phyloP scores from a whole-genome alignment of 192 early-diverging fungal species.

The Backusella psychrophila region DNA sequence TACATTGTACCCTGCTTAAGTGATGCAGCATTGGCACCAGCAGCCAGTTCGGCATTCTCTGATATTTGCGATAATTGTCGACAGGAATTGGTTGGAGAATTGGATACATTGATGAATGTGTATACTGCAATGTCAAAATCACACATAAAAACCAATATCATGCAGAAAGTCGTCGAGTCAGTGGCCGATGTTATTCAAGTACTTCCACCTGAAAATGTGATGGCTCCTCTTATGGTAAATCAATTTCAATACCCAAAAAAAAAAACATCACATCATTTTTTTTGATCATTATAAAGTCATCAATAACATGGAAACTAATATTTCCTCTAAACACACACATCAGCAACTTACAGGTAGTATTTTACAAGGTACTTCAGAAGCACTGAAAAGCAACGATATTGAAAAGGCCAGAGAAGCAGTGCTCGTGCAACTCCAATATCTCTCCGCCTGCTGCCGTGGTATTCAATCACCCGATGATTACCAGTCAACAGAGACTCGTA shows the following conservation, averaged over 20 bases:
- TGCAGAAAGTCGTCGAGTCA: conserved; percentile 45
- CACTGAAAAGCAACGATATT: conserved; percentile 16
- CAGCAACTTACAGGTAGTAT: conserved; percentile 27
- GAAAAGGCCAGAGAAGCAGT: conserved; percentile 33
- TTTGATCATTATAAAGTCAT: background rate
- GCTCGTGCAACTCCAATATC: conserved; percentile 43
- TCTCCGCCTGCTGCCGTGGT: conserved; percentile 50
- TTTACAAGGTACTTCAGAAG: conserved; percentile 14
- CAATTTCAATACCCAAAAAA: background rate
- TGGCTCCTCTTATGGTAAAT: conserved; percentile 39
- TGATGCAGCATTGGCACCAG: conserved; percentile 50
- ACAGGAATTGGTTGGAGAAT: conserved; percentile 53
- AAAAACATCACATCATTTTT: background rate
- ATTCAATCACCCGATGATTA: conserved; percentile 56
- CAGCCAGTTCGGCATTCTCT: conserved; percentile 65
- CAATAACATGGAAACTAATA: background rate
- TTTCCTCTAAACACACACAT: background rate
- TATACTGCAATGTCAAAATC: conserved; percentile 53
- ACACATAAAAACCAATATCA: conserved; percentile 24
- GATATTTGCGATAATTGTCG: conserved; percentile 72
- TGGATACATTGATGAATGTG: conserved; percentile 57
- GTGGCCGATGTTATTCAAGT: conserved; percentile 44
- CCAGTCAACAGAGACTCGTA: conserved; percentile 21
- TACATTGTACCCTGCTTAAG: conserved; percentile 62
- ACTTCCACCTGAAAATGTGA: conserved; percentile 35